Evolutionary conservation across 1,284 basidiomycete species (phyloP), one percentile per base, ranked within the genome.

Genomic region (Abortiporus biennis): DNA sequence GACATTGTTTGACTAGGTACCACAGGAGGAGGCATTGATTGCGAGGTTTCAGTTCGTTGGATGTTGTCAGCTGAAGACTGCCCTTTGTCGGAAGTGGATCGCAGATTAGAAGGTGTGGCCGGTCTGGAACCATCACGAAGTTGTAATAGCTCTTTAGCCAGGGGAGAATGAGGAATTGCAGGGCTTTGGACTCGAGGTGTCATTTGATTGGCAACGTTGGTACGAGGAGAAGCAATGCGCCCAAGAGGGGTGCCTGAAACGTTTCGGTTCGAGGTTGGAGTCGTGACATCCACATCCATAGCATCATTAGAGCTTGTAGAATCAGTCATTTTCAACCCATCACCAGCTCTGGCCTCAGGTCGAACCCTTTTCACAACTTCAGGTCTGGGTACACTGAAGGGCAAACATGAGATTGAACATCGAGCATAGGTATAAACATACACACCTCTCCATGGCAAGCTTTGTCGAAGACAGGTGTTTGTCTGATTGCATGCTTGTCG

Each of bases 1-100:
- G 80, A 81, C 6, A 67, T 61, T 0, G 84, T 89, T 52, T 88
- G 85, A 52, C 87, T 90, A 1, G 87, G 87, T 34, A 69, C 78
- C n/a, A 64, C 67, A 13, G 86, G 86, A 11, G 87, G 86, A 19
- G 84, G 84, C 87, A 90, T 90, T 1, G 58, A 57, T 32, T 70
- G 70, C n/a, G 52, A 54, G 19, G 57, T 46, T 19, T 69, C 67
- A 4, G 54, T 40, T 59, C 63, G 56, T 57, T 54, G 59, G 0
- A 63, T 49, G 34, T 75, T 69, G 50, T 65, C 68, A 38, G 55
- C 58, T 55, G 16, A 38, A 11, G 49, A 27, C 13, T 53, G 54
- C 37, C 22, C n/a, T 37, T 21, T n/a, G 43, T 22, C 19, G 17
- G 13, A 29, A 15, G 48, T 43, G 3, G 47, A 43, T 27, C 43